Evolutionary conservation across 495 filamentous ascomycete genomes (phyloP), one percentile per base, ranked within the genome.

Genomic region (Wilcoxina mikolae): DNA sequence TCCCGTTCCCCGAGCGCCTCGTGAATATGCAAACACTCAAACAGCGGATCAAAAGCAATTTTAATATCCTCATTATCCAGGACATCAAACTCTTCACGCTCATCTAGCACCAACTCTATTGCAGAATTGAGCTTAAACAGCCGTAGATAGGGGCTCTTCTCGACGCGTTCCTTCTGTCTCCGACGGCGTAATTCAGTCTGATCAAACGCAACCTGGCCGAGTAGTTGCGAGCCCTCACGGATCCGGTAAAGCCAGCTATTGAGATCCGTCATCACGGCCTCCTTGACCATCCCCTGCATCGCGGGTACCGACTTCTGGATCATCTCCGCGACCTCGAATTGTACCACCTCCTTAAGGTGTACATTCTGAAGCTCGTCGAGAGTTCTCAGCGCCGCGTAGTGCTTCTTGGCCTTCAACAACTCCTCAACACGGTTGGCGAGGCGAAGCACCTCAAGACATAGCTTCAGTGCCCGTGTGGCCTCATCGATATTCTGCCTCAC

Each of bases 201-300:
- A 62, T 88, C 95, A 65, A 99, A 88, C 22, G 91, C 88, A n/a
- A 99, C 83, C 68, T 96, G 89, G 2, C 91, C 91, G 22, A 99
- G 72, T 52, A 90, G 94, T 56, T 94, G 88, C 0, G 88, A 94
- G 29, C 88, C 93, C 67, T 96, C 93, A 54, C 93, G 80, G 56
- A 99, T 94, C 26, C 85, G 81, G 65, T 81, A 96, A n/a, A 99
- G 73, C 91, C 91, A 99, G 1, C 85, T 95, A 67, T 95, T 96
- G 31, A 99, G 69, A 68, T 99, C 91, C 1, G 79, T 82, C 93
- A 95, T 95, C 54, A 99, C 91, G 1, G 87, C 85, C 60, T 96
- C 90, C 2, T 89, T 87, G 53, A 99, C 94, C 25, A 89, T 79
- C 58, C 82, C 85, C 64, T 95, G 87, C 1, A 88, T 95, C 5